These are phyloP conservation scores for Penicillium rolfsii DNA, from an alignment of 2,329 filamentous ascomycete species.

Conservation along the genomic window DNA sequence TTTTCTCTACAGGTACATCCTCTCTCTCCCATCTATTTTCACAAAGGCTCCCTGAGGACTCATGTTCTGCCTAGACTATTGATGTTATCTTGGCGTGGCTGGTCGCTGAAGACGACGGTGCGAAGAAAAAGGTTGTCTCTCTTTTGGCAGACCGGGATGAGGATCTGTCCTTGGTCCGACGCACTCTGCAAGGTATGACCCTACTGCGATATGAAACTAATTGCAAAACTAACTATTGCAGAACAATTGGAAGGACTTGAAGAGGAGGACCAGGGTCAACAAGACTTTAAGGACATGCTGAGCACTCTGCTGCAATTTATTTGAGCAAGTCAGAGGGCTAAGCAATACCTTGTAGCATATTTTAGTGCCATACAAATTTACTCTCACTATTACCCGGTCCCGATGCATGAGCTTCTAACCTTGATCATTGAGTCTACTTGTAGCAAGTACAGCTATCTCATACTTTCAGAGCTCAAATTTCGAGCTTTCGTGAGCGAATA, in stretches of 20 bases:
- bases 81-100: slow-evolving; percentile 90
- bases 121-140: slow-evolving; percentile 64
- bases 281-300: slow-evolving; percentile 66
- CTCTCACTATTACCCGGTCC: not conserved
- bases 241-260: slow-evolving; percentile 66
- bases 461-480: not conserved
- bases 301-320: slow-evolving; percentile 57
- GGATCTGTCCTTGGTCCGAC: slow-evolving; percentile 63
- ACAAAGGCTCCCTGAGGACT: slow-evolving; percentile 8
- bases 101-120: slow-evolving; percentile 81
- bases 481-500: no score
- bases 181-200: slow-evolving; percentile 65
- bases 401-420: not conserved
- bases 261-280: slow-evolving; percentile 58
- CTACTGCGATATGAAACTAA: not conserved
- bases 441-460: not conserved
- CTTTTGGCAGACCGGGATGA: slow-evolving; percentile 71
- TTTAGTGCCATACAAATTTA: not conserved
- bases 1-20: slow-evolving; percentile 70
- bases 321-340: slow-evolving; percentile 15
- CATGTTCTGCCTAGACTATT: slow-evolving; percentile 55
- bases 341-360: not conserved
- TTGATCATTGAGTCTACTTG: not conserved
- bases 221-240: slow-evolving; percentile 30
- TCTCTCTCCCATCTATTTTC: not conserved